A percentile compares a stretch with the other conserved stretches of the same genome.
These are phyloP conservation scores for Sugiyamaella mastotermitis DNA, from an alignment of 805 yeast species.

Conservation along the genomic window DNA sequence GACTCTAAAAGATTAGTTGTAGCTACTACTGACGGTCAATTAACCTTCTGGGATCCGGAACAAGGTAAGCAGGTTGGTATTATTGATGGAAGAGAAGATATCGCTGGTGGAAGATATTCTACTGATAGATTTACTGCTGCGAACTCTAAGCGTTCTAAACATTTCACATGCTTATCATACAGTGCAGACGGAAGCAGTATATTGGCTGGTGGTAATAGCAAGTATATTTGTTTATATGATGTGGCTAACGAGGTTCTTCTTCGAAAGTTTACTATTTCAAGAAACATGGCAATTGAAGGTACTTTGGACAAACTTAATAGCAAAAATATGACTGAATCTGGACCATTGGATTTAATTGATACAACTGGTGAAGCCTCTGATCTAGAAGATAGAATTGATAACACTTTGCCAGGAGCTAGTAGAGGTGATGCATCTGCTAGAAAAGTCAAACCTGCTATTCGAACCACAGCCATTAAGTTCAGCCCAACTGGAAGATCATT, in stretches of 20 bases:
- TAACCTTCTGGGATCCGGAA: slow-evolving; percentile 77
- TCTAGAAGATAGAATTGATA: slow-evolving; percentile 72
- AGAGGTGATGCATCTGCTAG: slow-evolving; percentile 78
- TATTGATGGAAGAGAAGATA: slow-evolving; percentile 82
- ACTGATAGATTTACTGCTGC: slow-evolving; percentile 78
- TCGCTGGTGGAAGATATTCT: slow-evolving; percentile 75
- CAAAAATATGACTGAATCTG: slow-evolving; percentile 79
- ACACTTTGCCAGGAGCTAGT: slow-evolving; percentile 77
- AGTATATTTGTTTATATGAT: slow-evolving; percentile 87
- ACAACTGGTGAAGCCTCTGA: slow-evolving; percentile 82
- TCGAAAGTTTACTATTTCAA: slow-evolving; percentile 75
- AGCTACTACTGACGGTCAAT: slow-evolving; percentile 81
- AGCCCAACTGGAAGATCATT: slow-evolving; percentile 88
- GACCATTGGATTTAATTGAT: slow-evolving; percentile 76
- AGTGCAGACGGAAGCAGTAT: slow-evolving; percentile 85
- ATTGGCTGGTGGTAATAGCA: slow-evolving; percentile 91
- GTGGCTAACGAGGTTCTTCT: slow-evolving; percentile 80
- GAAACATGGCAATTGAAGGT: slow-evolving; percentile 88
- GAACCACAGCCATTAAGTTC: slow-evolving; percentile 71
- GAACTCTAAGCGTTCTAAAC: slow-evolving; percentile 78
- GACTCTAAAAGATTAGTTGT: slow-evolving; percentile 91
- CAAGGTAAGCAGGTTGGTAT: slow-evolving; percentile 72
- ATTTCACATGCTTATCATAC: slow-evolving; percentile 73
- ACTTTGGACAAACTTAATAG: slow-evolving; percentile 76
- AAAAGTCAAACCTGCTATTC: slow-evolving; percentile 70